Base-by-base conservation (phyloP, 305 asterid genomes). In the Ajuga reptans region DNA sequence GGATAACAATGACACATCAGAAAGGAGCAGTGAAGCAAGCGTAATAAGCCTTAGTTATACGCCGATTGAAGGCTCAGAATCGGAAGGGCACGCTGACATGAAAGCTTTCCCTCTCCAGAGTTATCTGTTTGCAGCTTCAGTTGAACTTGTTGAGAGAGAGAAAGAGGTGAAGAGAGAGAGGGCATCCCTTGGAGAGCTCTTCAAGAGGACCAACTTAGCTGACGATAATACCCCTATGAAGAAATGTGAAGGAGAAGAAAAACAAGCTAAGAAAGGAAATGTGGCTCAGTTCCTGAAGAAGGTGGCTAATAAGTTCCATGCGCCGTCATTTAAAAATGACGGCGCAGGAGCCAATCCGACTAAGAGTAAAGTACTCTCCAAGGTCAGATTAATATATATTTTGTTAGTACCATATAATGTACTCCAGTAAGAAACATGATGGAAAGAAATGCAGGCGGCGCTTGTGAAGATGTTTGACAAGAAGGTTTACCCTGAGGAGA, bases 1-100 rank as follows among this genome's bases (percentile, higher is more conserved):
- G 54, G 51, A 31, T 17, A 39, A 42, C 43, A 66, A 74, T 12
- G 82, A 77, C 24, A 71, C 84, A 42, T 78, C 90, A 9, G 77
- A 77, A n/a, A 80, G 87, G 70, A 82, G 77, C 71, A 84, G 94
- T 55, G 76, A 77, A 8, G 87, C 79, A 54, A 85, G 88, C 78
- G 69, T 78, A 31, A 73, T 81, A 60, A 80, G 81, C 17, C 78
- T 83, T 16, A 18, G 81, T 63, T 73, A 72, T 43, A 75, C 75
- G 77, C 77, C 75, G 55, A 52, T 16, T 5, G 89, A 79, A 59
- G 84, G 76, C 63, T 72, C 47, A 16, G 81, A 80, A 43, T 34
- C 78, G n/a, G 84, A 83, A 21, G 82, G 74, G 24, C 43, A 56
- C 17, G 36, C 52, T 43, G 27, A 71, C 61, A 68, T 77, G 77